Conservation (phyloP, 2,329 filamentous ascomycete species). For the Xylariaceae sp. region DNA sequence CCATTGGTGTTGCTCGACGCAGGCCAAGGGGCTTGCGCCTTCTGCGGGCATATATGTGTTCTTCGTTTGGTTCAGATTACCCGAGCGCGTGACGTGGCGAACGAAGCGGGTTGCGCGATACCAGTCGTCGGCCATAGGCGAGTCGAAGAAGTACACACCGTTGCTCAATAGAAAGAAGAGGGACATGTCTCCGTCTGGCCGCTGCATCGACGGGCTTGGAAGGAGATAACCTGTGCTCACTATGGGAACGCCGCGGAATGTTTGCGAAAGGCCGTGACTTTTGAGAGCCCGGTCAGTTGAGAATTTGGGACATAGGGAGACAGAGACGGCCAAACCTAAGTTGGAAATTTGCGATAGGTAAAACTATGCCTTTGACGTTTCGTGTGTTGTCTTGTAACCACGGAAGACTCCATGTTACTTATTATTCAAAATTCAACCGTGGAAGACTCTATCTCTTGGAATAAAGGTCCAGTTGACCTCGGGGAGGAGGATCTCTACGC, state of each 20-base stretch:
- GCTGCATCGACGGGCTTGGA: too few relatives aligned
- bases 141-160: slow-evolving; percentile 6
- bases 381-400: not conserved
- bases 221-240: too few relatives aligned
- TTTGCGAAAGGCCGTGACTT: too few relatives aligned
- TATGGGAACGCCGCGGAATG: too few relatives aligned
- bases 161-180: slow-evolving; percentile 17
- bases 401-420: not conserved
- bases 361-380: not conserved
- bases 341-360: not conserved
- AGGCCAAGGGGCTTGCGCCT: slow-evolving; percentile 17
- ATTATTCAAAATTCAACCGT: not conserved
- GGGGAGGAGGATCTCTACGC: too few relatives aligned
- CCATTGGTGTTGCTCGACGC: slow-evolving; percentile 15
- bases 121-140: slow-evolving; percentile 15
- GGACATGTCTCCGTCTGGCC: not conserved
- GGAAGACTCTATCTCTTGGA: too few relatives aligned
- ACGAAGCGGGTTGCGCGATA: slow-evolving; percentile 9
- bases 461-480: too few relatives aligned
- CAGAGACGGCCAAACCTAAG: too few relatives aligned
- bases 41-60: slow-evolving; percentile 2
- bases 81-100: not conserved
- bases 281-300: too few relatives aligned
- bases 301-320: too few relatives aligned
- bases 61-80: not conserved